Evolutionary conservation across 1,139 yeast species (phyloP), one percentile per base, ranked within the genome.

Genomic region (Debaryomyces coudertii): DNA sequence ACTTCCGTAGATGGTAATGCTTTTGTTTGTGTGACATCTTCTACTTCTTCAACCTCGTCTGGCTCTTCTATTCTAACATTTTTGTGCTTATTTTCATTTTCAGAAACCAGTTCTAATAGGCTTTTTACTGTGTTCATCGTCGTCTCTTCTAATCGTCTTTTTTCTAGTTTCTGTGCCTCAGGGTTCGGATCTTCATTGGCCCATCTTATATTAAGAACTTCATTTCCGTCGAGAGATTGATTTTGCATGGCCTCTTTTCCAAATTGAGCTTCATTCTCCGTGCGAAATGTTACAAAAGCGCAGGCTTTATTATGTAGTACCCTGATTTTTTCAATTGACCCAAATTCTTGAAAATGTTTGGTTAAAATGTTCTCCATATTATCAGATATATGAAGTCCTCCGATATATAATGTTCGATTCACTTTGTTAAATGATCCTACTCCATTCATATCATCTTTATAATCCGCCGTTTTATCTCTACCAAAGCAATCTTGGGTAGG

Each of bases 401-500:
- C 95, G 2, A 93, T 79, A 59, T 86, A 92, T 7, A 93, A 62
- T 0, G 97, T 90, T 46, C 85, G 68, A 61, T 90, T 92, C 22
- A 73, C 73, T 31, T 76, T 69, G 53, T 80, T 76, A 59, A 92
- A 84, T n/a, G 92, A 83, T 0, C 98, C 99, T 2, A 90, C 87
- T 18, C 98, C 99, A 37, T 87, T 85, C 97, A 90, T 90, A 64
- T 93, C 99, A 54, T 92, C 97, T 53, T 90, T 73, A 60, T 89
- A 89, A 37, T 83, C 87, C 0, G 88, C 76, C 51, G 87, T 87
- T 62, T 87, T 89, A 60, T 89, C 96, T 47, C 99, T 71, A 0
- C 98, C 98, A 72, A 93, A 93, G 58, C 98, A 92, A 65, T 93
- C 99, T 34, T 83, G 80, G 1, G 90, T 84, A 9, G 83, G 79